Evolutionary conservation across 768 basidiomycete genomes (phyloP).

Genomic region (Auricularia auricula-judae): DNA sequence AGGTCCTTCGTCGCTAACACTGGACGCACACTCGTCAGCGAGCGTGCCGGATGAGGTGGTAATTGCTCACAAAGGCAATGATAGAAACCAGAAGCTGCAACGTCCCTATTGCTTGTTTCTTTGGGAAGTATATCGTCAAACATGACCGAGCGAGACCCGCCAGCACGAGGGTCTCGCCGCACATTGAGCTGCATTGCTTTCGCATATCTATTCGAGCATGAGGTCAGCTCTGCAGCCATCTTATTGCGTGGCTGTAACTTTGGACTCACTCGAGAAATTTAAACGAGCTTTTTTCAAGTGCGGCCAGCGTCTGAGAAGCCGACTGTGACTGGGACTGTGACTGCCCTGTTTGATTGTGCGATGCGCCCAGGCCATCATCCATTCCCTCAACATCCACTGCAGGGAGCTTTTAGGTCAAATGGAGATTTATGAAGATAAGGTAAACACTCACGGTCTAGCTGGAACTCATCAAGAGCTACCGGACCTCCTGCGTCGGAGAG

Average conservation of each 20-base stretch:
- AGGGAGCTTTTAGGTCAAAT: too few species aligned
- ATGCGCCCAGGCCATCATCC: background rate
- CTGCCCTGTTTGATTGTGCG: background rate
- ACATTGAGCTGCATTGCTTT: conserved; percentile 47
- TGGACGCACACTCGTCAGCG: conserved; percentile 17
- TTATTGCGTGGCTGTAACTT: background rate
- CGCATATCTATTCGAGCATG: too few species aligned
- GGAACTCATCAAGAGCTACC: conserved; percentile 44
- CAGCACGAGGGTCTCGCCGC: conserved; percentile 53
- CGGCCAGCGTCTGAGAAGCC: conserved; percentile 30
- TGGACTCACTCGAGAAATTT: conserved; percentile 66
- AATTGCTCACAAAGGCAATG: conserved; percentile 60
- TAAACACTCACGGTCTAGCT: background rate
- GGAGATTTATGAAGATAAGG: background rate
- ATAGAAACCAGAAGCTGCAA: conserved; percentile 75
- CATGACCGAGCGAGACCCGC: conserved; percentile 31
- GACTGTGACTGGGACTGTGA: background rate
- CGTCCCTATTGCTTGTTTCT: conserved; percentile 56
- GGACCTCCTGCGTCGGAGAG: conserved; percentile 44
- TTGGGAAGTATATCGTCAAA: conserved; percentile 62
- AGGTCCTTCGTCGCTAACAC: conserved; percentile 72
- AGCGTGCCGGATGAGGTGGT: background rate
- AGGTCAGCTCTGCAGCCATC: too few species aligned
- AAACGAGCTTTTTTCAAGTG: conserved; percentile 63
- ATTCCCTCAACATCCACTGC: background rate